A percentile compares a stretch with the other conserved stretches of the same genome.
Conservation (phyloP, 1,139 yeast genomes). For the Pneumocystis wakefieldiae region DNA sequence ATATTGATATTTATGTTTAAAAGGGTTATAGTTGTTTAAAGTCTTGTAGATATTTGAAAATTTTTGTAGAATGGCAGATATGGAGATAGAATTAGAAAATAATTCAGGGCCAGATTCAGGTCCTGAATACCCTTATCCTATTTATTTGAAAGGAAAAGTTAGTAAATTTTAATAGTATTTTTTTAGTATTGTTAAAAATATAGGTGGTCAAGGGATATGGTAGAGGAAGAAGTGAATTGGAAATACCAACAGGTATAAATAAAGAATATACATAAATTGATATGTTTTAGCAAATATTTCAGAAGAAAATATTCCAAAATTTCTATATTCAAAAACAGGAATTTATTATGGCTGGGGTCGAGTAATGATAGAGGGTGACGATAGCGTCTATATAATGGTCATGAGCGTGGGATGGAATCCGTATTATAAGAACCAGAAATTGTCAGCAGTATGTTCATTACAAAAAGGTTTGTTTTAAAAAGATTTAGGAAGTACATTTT, state of each 20-base stretch:
- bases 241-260: constrained; percentile 76
- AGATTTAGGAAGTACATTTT: constrained; percentile 52
- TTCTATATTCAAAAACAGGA: constrained; percentile 46
- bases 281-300: constrained; percentile 45
- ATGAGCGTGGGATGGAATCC: constrained; percentile 97
- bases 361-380: constrained; percentile 25
- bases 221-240: constrained; percentile 82
- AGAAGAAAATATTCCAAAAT: constrained; percentile 24
- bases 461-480: background rate
- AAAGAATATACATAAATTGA: constrained; percentile 2
- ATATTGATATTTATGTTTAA: no score
- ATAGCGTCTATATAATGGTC: constrained; percentile 61
- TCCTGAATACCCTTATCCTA: background rate
- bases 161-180: background rate
- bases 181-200: background rate
- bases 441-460: constrained; percentile 33
- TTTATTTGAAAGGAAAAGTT: background rate
- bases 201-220: constrained; percentile 76
- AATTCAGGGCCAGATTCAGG: background rate
- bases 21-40: no score
- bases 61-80: background rate
- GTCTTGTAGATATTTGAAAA: background rate
- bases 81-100: background rate
- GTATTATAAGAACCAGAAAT: constrained; percentile 60
- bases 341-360: constrained; percentile 80